Evolutionary conservation across 805 yeast species (phyloP).

Genomic region (Yamadazyma akitaensis): DNA sequence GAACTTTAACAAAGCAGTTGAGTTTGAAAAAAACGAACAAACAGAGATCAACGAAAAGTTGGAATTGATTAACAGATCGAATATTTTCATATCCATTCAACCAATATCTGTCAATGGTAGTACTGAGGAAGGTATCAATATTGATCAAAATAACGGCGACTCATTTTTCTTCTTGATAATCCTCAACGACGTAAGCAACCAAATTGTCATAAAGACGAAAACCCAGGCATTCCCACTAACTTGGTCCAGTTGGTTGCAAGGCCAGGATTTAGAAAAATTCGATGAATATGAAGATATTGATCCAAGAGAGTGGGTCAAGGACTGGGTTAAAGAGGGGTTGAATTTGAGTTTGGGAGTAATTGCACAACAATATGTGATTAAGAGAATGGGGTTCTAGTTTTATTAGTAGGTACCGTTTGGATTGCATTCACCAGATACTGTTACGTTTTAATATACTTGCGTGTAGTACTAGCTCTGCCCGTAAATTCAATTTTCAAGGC

Average conservation of each 20-base stretch:
- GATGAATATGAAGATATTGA: conserved; percentile 29
- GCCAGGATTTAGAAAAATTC: conserved; percentile 25
- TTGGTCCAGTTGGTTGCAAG: conserved; percentile 93
- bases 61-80: conserved; percentile 42
- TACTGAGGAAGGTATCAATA: conserved; percentile 29
- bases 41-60: conserved; percentile 16
- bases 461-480: too few species aligned
- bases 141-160: conserved; percentile 46
- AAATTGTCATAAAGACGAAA: conserved; percentile 65
- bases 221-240: conserved; percentile 87
- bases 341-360: conserved; percentile 77
- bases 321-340: conserved; percentile 56
- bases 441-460: too few species aligned
- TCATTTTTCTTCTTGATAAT: conserved; percentile 75
- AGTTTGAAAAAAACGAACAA: conserved; percentile 16
- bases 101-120: conserved; percentile 42
- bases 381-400: conserved; percentile 71
- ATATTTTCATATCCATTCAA: conserved; percentile 67
- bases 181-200: conserved; percentile 75
- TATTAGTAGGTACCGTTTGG: too few species aligned
- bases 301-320: conserved; percentile 43
- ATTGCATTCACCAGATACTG: too few species aligned
- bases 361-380: conserved; percentile 87
- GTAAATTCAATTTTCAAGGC: too few species aligned
- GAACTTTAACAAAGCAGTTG: conserved; percentile 26